Evolutionary conservation across 2,329 filamentous ascomycete genomes (phyloP).

Genomic region (Calycina herbarum): DNA sequence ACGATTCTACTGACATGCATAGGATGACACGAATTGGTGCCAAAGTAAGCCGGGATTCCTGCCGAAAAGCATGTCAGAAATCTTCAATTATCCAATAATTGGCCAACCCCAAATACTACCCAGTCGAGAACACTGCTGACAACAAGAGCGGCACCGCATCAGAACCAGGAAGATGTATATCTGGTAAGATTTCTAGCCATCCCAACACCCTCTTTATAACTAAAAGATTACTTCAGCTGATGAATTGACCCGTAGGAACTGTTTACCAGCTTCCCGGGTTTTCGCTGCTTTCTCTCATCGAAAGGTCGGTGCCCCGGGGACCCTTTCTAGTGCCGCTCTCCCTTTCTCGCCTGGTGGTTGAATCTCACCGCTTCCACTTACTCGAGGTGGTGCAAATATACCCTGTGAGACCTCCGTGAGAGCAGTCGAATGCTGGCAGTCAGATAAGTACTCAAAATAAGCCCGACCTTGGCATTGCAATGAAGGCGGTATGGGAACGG

Average conservation of each 20-base stretch:
- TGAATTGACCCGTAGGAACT: neutral
- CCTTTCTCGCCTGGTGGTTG: neutral
- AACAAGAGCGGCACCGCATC: neutral
- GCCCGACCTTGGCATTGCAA: neutral
- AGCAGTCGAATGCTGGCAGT: neutral
- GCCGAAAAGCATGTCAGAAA: constrained; percentile 1
- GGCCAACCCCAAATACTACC: neutral
- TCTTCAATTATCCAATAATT: constrained; percentile 1
- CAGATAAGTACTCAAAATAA: neutral
- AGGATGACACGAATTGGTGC: neutral
- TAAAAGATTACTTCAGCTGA: neutral
- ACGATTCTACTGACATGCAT: constrained; percentile 1
- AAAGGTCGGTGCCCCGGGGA: neutral
- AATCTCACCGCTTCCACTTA: neutral
- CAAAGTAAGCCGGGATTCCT: constrained; percentile 1
- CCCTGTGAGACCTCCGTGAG: neutral
- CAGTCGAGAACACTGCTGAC: neutral
- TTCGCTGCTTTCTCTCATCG: neutral
- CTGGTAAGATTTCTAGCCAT: neutral
- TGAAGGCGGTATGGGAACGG: neutral
- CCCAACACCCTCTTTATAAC: neutral
- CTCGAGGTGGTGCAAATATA: neutral
- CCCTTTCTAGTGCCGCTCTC: neutral
- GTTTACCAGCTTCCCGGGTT: neutral
- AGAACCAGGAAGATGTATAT: neutral